Percentiles rank a stretch among this genome's conserved stretches.
Conservation (phyloP, 345 rosid genomes). For the Hibiscus tridactylites region DNA sequence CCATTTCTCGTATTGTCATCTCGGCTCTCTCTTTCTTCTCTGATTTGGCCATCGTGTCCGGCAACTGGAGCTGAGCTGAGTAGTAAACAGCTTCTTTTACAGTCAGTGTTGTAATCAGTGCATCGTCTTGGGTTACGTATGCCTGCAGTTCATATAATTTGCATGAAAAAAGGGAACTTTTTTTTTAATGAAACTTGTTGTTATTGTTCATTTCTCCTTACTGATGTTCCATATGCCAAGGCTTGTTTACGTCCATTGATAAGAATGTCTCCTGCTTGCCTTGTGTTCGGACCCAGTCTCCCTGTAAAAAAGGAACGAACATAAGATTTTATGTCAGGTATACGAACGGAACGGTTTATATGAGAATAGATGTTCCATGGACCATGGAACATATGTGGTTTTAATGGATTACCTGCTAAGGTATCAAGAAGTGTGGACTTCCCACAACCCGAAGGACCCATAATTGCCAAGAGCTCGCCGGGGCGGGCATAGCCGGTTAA, state of each 20-base stretch:
- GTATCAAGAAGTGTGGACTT: conserved; percentile 37
- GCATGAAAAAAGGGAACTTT: not conserved
- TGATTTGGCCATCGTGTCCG: conserved; percentile 27
- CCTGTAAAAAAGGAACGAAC: conserved; percentile 18
- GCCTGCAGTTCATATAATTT: conserved; percentile 19
- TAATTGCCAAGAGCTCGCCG: conserved; percentile 40
- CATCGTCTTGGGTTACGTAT: conserved; percentile 46
- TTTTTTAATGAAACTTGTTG: not conserved
- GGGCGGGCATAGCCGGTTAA: conserved; percentile 40
- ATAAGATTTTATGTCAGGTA: too few species aligned
- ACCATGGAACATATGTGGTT: not conserved
- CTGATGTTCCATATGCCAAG: conserved; percentile 51
- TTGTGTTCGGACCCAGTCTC: conserved; percentile 27
- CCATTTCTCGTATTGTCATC: conserved; percentile 45
- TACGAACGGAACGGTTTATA: too few species aligned
- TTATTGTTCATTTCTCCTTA: not conserved
- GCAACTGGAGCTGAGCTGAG: conserved; percentile 55
- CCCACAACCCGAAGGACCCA: conserved; percentile 66
- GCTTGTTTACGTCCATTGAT: conserved; percentile 39
- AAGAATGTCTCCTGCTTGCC: conserved; percentile 36
- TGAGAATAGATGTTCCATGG: too few species aligned
- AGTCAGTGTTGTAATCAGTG: conserved; percentile 29
- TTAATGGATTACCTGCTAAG: conserved; percentile 25
- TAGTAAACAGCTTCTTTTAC: conserved; percentile 42
- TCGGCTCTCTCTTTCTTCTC: conserved; percentile 50